phyloP scores from a whole-genome alignment of 306 rosid species.

The Prosopis cineraria region DNA sequence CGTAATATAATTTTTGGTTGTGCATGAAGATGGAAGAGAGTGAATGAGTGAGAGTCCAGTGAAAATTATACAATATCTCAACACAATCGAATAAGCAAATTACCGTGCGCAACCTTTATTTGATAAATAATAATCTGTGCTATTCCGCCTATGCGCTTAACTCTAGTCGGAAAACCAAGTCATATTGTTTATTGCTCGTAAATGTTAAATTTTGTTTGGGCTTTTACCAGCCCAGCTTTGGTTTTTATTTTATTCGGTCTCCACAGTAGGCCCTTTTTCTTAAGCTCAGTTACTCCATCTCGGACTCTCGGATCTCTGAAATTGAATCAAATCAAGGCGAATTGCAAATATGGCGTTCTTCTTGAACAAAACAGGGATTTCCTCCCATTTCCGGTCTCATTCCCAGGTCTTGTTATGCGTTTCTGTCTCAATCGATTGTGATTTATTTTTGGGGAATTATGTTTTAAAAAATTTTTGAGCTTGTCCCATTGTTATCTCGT shows the following conservation, averaged over 20 bases:
- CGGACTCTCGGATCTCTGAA: neutral
- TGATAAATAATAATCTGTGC: conserved; percentile 6
- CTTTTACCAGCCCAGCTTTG: neutral
- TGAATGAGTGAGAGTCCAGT: no score
- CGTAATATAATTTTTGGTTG: neutral
- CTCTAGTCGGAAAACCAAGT: no score
- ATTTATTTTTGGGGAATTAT: neutral
- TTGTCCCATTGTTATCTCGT: neutral
- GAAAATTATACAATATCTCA: neutral
- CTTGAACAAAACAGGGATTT: conserved; percentile 1
- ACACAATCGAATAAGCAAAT: neutral
- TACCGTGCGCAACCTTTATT: conserved; percentile 16
- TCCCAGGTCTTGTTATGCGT: neutral
- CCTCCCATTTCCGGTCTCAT: conserved; percentile 14
- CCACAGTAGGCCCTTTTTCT: neutral
- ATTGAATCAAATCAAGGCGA: neutral
- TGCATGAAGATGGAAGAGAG: neutral
- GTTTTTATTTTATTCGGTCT: neutral
- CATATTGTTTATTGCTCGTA: no score
- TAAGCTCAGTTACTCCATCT: neutral
- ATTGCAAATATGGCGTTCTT: conserved; percentile 11
- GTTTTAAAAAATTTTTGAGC: neutral
- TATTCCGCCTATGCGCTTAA: no score
- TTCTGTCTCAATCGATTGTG: neutral
- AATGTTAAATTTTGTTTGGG: no score